Evolutionary conservation across 1,284 basidiomycete species (phyloP), one percentile per base, ranked within the genome.

Genomic region (Cutaneotrichosporon mucoides): DNA sequence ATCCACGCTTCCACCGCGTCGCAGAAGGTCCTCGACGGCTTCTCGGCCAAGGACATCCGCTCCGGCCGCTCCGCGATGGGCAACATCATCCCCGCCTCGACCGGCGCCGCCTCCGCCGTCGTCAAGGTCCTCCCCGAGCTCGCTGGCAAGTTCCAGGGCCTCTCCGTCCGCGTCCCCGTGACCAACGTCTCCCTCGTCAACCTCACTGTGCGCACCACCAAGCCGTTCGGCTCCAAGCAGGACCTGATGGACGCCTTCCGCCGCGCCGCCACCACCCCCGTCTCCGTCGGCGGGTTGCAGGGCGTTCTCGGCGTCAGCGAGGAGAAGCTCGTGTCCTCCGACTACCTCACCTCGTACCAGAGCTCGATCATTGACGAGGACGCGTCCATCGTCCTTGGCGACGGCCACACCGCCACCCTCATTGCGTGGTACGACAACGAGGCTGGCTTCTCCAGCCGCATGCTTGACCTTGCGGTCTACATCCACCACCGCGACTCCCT

Each of bases 171-270:
- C 35, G 79, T 80, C 0, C 79, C 79, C 6, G 75, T 77, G 36
- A 77, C 73, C 60, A 80, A 80, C 64, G 79, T 79, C 47, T 76
- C 73, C 42, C 72, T 79, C 34, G 78, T 80, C 55, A 77, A 80
- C 67, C 68, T 80, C 24, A 79, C 79, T 11, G 77, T 80, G 38
- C 68, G 65, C n/a, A 70, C 79, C 41, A 55, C 57, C 6, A 65
- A 62, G 4, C 73, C 77, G 9, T 76, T 76, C 37, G 55, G 62
- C 6, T 65, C 66, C 40, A 76, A 76, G 61, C 73, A 75, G 37
- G 72, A 70, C n/a, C 70, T 79, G 34, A 70, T 79, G 50, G 57
- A 53, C 11, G 73, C 77, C 2, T 72, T 79, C 61, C 67, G 74
- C 24, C 59, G 60, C 6, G 77, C 76, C 2, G 71, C 75, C n/a